Evolutionary conservation across 1,139 yeast species (phyloP), one percentile per base, ranked within the genome.

Genomic region (Candida labiduridarum): DNA sequence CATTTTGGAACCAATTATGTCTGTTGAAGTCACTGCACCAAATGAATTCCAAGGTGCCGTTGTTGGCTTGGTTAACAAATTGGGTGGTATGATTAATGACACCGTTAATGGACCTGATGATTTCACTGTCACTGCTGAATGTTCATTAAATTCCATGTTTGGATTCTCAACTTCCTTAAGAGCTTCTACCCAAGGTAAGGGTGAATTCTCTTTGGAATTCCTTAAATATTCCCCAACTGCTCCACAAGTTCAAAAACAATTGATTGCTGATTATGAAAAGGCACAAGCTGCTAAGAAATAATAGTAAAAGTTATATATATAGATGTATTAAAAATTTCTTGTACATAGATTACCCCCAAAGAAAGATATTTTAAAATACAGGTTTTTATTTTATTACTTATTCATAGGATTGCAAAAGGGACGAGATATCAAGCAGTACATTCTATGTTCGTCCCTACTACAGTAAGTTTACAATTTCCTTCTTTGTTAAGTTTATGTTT

Each of bases 131-230:
- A 83, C 83, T 52, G 96, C 98, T 33, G 98, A 94, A 69, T 92
- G 98, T 74, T 87, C 99, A 12, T 83, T 95, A 71, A 91, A 91
- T 76, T 82, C 90, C 54, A 85, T 95, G 91, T 95, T 95, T 68
- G 99, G 99, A 19, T 90, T 94, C 69, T 96, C 98, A 11, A 89
- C 98, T 12, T 84, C 90, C 25, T 80, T 95, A 67, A 87, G 99
- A 77, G 98, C 99, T 36, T 87, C 89, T 55, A 94, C 99, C 22
- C 99, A 95, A 73, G 99, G 99, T 71, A 95, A 95, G 71, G 99
- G 99, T 62, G 99, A 95, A 72, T 95, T 95, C 68, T 83, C 96
- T 4, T 79, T 95, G 71, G 99, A 95, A 69, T 95, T 94, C 76
- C 85, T 89, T 67, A 89, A 90, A 64, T 94, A 94, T 69, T 82